phyloP scores from a whole-genome alignment of 2,329 filamentous ascomycete genomes.

The Blastomyces gilchristii region DNA sequence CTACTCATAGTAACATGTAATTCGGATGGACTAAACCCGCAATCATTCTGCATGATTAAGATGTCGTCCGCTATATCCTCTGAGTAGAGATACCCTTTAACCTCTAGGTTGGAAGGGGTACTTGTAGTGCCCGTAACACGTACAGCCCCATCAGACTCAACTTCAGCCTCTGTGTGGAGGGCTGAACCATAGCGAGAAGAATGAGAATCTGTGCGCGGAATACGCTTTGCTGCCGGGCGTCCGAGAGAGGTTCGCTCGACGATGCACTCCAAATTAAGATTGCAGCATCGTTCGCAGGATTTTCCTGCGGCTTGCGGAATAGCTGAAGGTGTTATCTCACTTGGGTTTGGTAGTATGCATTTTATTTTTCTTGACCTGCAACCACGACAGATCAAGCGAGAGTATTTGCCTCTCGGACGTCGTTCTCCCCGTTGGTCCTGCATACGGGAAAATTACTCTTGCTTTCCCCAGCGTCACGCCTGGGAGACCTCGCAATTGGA shows the following conservation, averaged over 20 bases:
- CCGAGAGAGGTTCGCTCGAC: slow-evolving; percentile 14
- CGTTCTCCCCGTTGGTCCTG: slow-evolving; percentile 1
- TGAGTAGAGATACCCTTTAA: slow-evolving; percentile 1
- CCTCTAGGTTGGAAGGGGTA: background rate
- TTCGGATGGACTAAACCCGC: background rate
- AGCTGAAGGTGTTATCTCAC: slow-evolving; percentile 3
- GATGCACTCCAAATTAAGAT: slow-evolving; percentile 15
- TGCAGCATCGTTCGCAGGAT: slow-evolving; percentile 16
- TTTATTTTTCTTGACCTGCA: slow-evolving; percentile 19
- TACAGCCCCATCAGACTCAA: background rate
- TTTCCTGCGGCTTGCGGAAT: slow-evolving; percentile 10
- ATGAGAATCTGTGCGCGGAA: background rate
- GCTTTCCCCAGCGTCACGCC: background rate
- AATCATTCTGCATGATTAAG: background rate
- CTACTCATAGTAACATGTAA: background rate
- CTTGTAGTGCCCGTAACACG: background rate
- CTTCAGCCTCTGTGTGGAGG: background rate
- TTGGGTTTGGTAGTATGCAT: slow-evolving; percentile 13
- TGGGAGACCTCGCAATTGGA: background rate
- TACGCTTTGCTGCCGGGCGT: slow-evolving; percentile 11
- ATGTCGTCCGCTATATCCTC: background rate
- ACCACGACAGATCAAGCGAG: slow-evolving; percentile 15
- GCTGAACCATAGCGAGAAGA: background rate
- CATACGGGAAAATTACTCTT: background rate
- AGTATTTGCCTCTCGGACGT: slow-evolving; percentile 13